Base-by-base conservation (phyloP, 306 rosid species). In the Sechiopsis laciniata region DNA sequence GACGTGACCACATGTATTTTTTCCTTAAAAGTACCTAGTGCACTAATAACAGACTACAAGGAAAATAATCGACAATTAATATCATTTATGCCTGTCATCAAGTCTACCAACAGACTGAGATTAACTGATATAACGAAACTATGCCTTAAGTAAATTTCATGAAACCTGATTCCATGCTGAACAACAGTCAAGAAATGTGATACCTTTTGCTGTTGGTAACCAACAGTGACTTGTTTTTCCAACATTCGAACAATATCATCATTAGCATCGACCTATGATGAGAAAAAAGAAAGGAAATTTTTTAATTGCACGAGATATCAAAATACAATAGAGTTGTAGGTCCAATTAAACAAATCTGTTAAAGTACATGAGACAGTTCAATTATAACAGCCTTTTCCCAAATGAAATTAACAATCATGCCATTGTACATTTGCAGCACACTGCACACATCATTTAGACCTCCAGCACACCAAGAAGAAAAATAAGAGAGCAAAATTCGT, bases 161-260 rank as follows among this genome's bases (percentile, higher is more conserved):
- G 26, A 71, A 32, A n/a, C 46, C 54, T 56, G 65, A 73, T 19
- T 32, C 17, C 17, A 48, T 21, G 73, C 74, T 14, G 57, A 50
- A 51, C 4, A 51, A 26, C 45, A 50, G 16, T 51, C 20, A 53
- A 14, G 74, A 74, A 75, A 62, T 59, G 35, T 11, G 58, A 62
- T 77, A 94, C 99, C 99, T 91, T 89, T 77, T 83, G 87, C 88
- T 87, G 84, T 78, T 91, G 97, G 78, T 94, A 92, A 77, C 91
- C 92, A 70, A 82, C 67, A 71, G 85, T 72, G 58, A 83, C 79
- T 72, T 87, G 91, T 56, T 87, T 84, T 88, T 90, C 90, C 85
- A 94, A 80, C 88, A 89, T 78, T 65, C 17, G 45, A 77, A 82
- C 79, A 74, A 89, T 71, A 74, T 85, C 90, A 60, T 82, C 82